These are phyloP conservation scores for Cercospora berteroae DNA, from an alignment of 2,329 filamentous ascomycete species.

Conservation along the genomic window DNA sequence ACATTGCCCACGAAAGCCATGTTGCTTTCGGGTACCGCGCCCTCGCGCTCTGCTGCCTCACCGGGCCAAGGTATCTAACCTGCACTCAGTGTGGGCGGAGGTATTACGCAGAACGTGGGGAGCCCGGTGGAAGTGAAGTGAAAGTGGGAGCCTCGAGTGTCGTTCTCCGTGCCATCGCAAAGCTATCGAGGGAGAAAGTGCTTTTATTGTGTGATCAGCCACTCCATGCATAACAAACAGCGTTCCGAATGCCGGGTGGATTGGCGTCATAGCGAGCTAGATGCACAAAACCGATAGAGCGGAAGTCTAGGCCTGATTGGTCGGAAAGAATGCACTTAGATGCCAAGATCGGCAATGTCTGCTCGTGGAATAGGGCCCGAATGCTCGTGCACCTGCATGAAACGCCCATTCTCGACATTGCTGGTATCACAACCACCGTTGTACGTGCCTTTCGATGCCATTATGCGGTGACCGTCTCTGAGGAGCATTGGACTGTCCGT, in stretches of 20 bases:
- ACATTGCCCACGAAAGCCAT: conserved; percentile 47
- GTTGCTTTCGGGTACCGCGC: conserved; percentile 13
- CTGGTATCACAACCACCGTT: background rate
- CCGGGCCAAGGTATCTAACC: background rate
- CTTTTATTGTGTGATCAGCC: conserved; percentile 7
- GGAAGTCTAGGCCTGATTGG: background rate
- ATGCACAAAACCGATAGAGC: conserved; percentile 4
- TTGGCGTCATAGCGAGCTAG: conserved; percentile 6
- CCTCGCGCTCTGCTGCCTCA: background rate
- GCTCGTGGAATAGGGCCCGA: background rate
- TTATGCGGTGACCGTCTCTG: background rate
- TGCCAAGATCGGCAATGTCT: background rate
- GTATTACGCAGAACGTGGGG: background rate
- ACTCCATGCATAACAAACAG: conserved; percentile 4
- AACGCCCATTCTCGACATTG: background rate
- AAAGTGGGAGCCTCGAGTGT: background rate
- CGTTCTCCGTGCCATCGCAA: background rate
- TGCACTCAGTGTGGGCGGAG: background rate
- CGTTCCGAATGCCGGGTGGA: conserved; percentile 8
- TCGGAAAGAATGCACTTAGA: background rate
- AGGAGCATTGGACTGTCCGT: background rate
- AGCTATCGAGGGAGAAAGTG: conserved; percentile 2
- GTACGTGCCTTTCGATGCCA: background rate
- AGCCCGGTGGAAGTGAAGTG: background rate
- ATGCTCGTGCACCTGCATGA: background rate